These are phyloP conservation scores for Gyrodon lividus DNA, from an alignment of 768 basidiomycete genomes.

Conservation along the genomic window DNA sequence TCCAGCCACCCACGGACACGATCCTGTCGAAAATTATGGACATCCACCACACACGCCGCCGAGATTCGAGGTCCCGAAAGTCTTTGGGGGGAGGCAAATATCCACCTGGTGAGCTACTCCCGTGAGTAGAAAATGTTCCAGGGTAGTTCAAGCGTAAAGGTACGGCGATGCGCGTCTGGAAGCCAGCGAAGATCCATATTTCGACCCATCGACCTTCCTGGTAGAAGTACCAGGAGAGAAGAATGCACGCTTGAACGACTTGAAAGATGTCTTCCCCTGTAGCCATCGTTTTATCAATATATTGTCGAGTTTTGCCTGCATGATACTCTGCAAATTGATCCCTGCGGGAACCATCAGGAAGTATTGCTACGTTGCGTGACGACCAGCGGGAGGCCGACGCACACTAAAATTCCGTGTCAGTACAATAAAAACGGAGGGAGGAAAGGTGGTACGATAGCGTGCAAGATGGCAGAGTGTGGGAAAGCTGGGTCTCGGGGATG, in stretches of 20 bases:
- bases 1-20: constrained; percentile 79
- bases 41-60: constrained; percentile 91
- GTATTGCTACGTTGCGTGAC: constrained; percentile 60
- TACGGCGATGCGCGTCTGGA: constrained; percentile 78
- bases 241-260: constrained; percentile 83
- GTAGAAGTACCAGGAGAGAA: constrained; percentile 90
- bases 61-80: constrained; percentile 69
- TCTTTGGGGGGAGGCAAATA: constrained; percentile 81
- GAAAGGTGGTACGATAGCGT: constrained; percentile 70
- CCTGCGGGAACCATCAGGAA: constrained; percentile 74
- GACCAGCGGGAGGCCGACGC: constrained; percentile 84
- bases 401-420: constrained; percentile 47
- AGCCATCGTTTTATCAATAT: constrained; percentile 89
- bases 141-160: constrained; percentile 84
- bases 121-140: constrained; percentile 74
- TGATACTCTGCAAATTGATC: constrained; percentile 88
- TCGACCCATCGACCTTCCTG: constrained; percentile 89
- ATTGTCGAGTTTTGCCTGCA: constrained; percentile 81
- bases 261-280: constrained; percentile 84
- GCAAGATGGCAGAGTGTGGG: constrained; percentile 86
- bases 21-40: constrained; percentile 84
- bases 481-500: constrained; percentile 81
- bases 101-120: constrained; percentile 66
- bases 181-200: constrained; percentile 88
- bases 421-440: constrained; percentile 2